A percentile compares a stretch with the other conserved stretches of the same genome.
phyloP scores from a whole-genome alignment of 768 basidiomycete genomes.

The Trametes sanguinea region DNA sequence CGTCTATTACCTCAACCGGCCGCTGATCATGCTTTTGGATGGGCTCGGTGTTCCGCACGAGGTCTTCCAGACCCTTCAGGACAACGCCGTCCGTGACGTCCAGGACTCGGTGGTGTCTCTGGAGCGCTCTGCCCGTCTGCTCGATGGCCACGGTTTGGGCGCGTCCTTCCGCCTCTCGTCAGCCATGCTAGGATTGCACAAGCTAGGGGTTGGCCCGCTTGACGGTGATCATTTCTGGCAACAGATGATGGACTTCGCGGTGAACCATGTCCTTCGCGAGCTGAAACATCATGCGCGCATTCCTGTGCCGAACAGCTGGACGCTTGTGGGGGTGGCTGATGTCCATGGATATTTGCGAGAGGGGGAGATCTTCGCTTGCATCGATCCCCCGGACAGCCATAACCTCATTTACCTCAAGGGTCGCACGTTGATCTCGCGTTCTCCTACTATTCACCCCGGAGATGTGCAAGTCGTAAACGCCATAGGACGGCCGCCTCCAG shows the following conservation, averaged over 20 bases:
- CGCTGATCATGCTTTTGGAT: constrained; percentile 65
- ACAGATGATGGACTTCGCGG: constrained; percentile 52
- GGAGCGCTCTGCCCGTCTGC: constrained; percentile 45
- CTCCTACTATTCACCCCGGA: constrained; percentile 70
- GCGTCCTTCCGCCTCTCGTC: constrained; percentile 57
- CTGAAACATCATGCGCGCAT: constrained; percentile 68
- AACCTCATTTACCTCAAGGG: constrained; percentile 52
- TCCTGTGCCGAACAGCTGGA: constrained; percentile 62
- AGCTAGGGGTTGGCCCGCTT: constrained; percentile 44
- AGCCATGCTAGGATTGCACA: constrained; percentile 50
- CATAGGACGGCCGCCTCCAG: constrained; percentile 58
- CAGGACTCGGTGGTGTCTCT: constrained; percentile 45
- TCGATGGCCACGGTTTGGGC: constrained; percentile 61
- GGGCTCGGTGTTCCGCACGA: constrained; percentile 58
- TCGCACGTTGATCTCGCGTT: constrained; percentile 56
- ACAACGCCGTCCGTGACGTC: constrained; percentile 51
- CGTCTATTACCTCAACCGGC: constrained; percentile 58
- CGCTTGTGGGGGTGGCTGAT: constrained; percentile 74
- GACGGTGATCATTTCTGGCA: constrained; percentile 49
- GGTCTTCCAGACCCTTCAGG: constrained; percentile 56
- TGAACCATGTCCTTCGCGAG: constrained; percentile 64
- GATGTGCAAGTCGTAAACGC: constrained; percentile 62
- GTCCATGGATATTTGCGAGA: constrained; percentile 53
- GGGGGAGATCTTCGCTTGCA: constrained; percentile 63
- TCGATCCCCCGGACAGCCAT: constrained; percentile 43